Evolutionary conservation across 2,329 filamentous ascomycete genomes (phyloP).

Genomic region (Stachybotrys chlorohalonatus): DNA sequence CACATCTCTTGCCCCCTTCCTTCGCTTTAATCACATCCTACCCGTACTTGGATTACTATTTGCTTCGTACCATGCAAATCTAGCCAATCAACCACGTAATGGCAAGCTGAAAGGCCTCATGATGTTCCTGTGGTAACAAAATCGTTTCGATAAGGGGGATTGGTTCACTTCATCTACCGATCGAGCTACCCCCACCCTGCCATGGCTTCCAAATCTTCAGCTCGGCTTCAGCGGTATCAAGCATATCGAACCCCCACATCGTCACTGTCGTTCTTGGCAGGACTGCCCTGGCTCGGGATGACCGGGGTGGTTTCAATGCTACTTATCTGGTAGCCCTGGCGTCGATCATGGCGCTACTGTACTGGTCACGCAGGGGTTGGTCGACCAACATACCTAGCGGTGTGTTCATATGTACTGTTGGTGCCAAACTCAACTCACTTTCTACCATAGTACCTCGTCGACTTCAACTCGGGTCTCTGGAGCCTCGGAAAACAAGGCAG

Average conservation of each 20-base stretch:
- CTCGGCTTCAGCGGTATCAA: background rate
- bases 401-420: no score
- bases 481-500: no score
- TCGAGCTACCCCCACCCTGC: background rate
- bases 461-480: no score
- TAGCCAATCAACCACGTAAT: background rate
- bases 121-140: background rate
- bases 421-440: no score
- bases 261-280: no score
- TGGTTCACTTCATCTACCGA: background rate
- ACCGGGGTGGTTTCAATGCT: no score
- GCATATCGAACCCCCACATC: background rate
- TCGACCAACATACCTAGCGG: no score
- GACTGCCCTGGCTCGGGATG: no score
- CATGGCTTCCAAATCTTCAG: background rate
- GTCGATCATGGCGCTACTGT: background rate
- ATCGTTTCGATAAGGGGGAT: background rate
- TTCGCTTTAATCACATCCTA: background rate
- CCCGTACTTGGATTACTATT: background rate
- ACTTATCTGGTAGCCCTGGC: no score
- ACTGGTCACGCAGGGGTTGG: no score
- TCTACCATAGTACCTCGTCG: no score
- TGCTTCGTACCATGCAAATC: background rate
- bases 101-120: background rate
- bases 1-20: background rate